Base-by-base conservation (phyloP, 2,329 filamentous ascomycete genomes). In the Cytospora chrysosperma region DNA sequence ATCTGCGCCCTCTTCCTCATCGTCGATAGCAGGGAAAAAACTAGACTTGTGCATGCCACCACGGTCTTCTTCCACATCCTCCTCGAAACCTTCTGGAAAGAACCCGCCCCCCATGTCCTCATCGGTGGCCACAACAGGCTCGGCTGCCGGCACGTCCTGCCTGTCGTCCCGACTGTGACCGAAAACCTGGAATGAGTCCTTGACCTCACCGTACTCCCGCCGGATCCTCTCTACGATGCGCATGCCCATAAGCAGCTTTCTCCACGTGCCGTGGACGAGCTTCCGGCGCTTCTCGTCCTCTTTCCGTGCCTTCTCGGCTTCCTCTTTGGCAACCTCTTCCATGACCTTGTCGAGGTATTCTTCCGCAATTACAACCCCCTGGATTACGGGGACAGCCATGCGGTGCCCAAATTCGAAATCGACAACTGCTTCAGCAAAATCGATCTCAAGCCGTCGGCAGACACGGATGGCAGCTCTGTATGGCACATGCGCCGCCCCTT, bases 371-470 rank as follows among this genome's bases (percentile, higher is more conserved):
- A 99, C 93, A 0, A 97, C 92, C 0, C 94, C 95, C 60, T 91
- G 89, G 30, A 98, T 90, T 0, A 97, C 87, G 0, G 95, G 95
- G 0, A 98, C 92, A 6, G 95, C 95, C 83, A 95, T 93, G 65
- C 95, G 90, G 70, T 95, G 89, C 0, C 94, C 94, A 73, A 98
- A 99, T 72, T 99, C 95, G 73, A 99, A 99, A 1, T 92, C 95
- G 0, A 93, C 93, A 2, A 97, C 95, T 1, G 95, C 95, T 75
- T 98, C 95, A 0, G 95, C 95, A 70, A 88, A 96, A 72, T 97
- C 93, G 43, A 98, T 89, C 4, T 87, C 86, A 0, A 99, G 80
- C 66, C 90, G 88, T 73, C 91, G 92, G 75, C 94, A 97, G 1
- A 97, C 85, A 55, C 88, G 88, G 34, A 89, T 87, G 0, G 88